Evolutionary conservation across 2,329 filamentous ascomycete genomes (phyloP), one percentile per base, ranked within the genome.

Genomic region (Colletotrichum endophyticum): DNA sequence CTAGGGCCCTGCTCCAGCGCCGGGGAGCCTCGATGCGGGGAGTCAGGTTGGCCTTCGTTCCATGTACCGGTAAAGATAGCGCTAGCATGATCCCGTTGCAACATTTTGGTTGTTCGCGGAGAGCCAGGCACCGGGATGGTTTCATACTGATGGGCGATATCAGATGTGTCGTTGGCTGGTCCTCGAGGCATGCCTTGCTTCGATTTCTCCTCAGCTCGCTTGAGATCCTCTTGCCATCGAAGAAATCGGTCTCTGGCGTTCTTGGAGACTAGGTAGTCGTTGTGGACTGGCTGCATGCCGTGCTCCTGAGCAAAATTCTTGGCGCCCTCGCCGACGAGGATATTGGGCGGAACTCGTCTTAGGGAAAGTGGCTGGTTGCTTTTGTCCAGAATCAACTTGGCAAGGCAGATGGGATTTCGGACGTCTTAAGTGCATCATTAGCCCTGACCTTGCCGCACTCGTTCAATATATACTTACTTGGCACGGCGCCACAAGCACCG

Each of bases 331-430:
- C 95, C 95, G 13, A 98, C 95, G 3, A 99, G 90, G 28, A 98
- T 92, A 81, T 98, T 99, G 12, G 97, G 97, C 11, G 98, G 96
- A 6, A 99, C 96, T 72, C 97, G 93, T 71, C 95, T 92, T 67
- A 99, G 90, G 9, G 95, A 95, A n/a, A 99, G 86, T 1, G 94
- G 92, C 74, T 92, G 90, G 66, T 91, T 94, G 73, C 95, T 95
- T 74, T 91, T 90, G 73, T 98, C 94, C 27, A 98, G 92, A 30
- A 99, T 92, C 49, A 95, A 84, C 63, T 96, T 95, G 70, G 97
- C 97, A 8, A 98, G 89, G 9, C 93, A 94, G 49, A 99, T 96
- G 0, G 97, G 97, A 80, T 99, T 99, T 80, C 94, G 96, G 83
- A 99, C 93, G 81, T 96, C 96, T 98, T 78, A 56, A 82, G 28